These are phyloP conservation scores for Nemania bipapillata DNA, from an alignment of 2,329 filamentous ascomycete species.

Conservation along the genomic window DNA sequence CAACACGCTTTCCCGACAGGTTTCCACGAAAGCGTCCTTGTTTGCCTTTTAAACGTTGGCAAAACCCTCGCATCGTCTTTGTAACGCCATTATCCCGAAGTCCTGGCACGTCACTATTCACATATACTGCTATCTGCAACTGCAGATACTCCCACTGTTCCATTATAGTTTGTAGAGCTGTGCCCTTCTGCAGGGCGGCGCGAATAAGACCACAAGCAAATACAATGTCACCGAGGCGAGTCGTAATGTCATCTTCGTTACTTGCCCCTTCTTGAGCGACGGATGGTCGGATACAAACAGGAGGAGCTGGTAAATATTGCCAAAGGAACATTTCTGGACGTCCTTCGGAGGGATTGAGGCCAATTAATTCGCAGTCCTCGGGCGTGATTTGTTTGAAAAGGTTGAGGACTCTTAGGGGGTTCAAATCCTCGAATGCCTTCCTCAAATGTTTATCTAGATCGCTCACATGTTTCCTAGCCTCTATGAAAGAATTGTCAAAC, in stretches of 20 bases:
- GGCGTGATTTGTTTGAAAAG: conserved; percentile 89
- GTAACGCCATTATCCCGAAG: conserved; percentile 88
- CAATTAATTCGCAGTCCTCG: conserved; percentile 88
- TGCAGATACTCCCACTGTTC: conserved; percentile 99
- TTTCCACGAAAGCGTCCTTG: conserved; percentile 98
- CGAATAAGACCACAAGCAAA: conserved; percentile 90
- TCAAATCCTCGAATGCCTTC: conserved; percentile 93
- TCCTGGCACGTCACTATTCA: conserved; percentile 95
- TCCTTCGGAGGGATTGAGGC: conserved; percentile 85
- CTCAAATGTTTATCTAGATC: conserved; percentile 91
- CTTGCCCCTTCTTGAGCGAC: conserved; percentile 92
- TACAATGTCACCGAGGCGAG: conserved; percentile 95
- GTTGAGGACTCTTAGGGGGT: conserved; percentile 86
- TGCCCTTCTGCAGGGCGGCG: conserved; percentile 82
- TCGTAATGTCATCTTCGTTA: conserved; percentile 95
- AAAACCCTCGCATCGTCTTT: conserved; percentile 91
- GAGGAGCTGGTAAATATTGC: conserved; percentile 94
- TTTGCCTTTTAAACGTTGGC: conserved; percentile 94
- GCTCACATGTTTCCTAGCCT: conserved; percentile 78
- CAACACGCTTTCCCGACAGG: conserved; percentile 95
- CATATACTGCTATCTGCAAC: conserved; percentile 94
- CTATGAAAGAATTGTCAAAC: conserved; percentile 86
- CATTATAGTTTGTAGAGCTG: conserved; percentile 88
- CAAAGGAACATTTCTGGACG: conserved; percentile 97
- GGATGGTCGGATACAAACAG: conserved; percentile 91